Conservation (phyloP, 441 rosid genomes). For the Eugenia klotzschiana region DNA sequence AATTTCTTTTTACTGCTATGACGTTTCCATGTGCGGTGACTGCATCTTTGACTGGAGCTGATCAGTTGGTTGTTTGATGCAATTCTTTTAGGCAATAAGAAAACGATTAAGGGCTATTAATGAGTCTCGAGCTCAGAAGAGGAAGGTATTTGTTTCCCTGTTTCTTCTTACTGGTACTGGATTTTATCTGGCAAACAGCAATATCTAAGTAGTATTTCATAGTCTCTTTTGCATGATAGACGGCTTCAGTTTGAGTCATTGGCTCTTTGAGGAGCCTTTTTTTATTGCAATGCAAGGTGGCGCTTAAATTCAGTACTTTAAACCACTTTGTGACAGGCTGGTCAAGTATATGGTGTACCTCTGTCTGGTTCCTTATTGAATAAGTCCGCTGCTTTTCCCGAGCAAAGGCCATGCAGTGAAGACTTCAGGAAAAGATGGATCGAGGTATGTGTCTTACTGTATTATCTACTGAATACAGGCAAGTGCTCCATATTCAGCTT, state of each 20-base stretch:
- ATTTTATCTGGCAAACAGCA: not conserved
- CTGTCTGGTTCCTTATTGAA: conserved; percentile 66
- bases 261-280: not conserved
- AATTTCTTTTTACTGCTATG: not conserved
- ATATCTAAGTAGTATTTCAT: not conserved
- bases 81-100: conserved; percentile 50
- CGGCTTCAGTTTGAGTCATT: not conserved
- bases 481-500: not conserved
- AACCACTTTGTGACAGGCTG: conserved; percentile 49
- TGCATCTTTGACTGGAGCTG: not conserved
- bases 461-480: not conserved
- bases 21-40: not conserved
- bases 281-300: conserved; percentile 5
- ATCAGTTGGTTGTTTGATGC: conserved; percentile 1
- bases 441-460: conserved; percentile 22
- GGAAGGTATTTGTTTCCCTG: conserved; percentile 45
- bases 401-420: conserved; percentile 63
- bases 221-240: not conserved
- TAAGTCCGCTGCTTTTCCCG: conserved; percentile 79
- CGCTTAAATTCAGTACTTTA: not conserved
- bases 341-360: conserved; percentile 92
- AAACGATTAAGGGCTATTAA: conserved; percentile 87
- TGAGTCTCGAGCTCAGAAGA: conserved; percentile 93
- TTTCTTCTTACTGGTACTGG: not conserved
- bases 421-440: conserved; percentile 91